Evolutionary conservation across 306 rosid genomes (phyloP).

Genomic region (Prunus mira): DNA sequence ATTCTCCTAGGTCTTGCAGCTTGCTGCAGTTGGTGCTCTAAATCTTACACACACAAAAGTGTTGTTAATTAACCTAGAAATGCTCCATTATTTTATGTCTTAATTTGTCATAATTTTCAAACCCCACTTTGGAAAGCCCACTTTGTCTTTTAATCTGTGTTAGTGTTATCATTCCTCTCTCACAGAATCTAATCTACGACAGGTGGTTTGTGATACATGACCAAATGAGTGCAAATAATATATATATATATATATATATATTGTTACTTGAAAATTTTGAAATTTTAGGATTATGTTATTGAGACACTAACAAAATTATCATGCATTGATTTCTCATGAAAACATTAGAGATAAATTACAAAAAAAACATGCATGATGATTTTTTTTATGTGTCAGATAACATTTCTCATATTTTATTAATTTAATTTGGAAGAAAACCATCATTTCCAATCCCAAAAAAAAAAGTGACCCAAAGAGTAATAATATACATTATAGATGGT

Average conservation of each 20-base stretch:
- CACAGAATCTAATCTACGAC: slow-evolving; percentile 11
- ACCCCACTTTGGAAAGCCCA: slow-evolving; percentile 48
- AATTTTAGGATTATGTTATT: too few species aligned
- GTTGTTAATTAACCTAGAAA: not conserved
- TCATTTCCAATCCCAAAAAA: not conserved
- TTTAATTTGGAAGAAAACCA: too few species aligned
- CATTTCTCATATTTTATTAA: too few species aligned
- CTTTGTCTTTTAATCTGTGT: slow-evolving; percentile 49
- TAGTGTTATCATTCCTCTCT: slow-evolving; percentile 27
- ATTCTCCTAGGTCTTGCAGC: not conserved
- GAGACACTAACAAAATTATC: too few species aligned
- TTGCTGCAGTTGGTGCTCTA: slow-evolving; percentile 1
- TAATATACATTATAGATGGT: not conserved
- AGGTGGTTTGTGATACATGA: too few species aligned
- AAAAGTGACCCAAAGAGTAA: not conserved
- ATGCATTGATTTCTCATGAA: too few species aligned
- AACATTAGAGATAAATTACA: too few species aligned
- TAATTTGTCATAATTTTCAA: slow-evolving; percentile 18
- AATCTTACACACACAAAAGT: not conserved
- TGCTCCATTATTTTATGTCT: not conserved
- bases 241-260: not conserved
- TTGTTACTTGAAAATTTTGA: too few species aligned
- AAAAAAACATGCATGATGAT: too few species aligned
- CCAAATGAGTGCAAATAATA: too few species aligned
- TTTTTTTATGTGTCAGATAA: too few species aligned